phyloP scores from a whole-genome alignment of 2,329 filamentous ascomycete species.

The Fusarium nurragi region DNA sequence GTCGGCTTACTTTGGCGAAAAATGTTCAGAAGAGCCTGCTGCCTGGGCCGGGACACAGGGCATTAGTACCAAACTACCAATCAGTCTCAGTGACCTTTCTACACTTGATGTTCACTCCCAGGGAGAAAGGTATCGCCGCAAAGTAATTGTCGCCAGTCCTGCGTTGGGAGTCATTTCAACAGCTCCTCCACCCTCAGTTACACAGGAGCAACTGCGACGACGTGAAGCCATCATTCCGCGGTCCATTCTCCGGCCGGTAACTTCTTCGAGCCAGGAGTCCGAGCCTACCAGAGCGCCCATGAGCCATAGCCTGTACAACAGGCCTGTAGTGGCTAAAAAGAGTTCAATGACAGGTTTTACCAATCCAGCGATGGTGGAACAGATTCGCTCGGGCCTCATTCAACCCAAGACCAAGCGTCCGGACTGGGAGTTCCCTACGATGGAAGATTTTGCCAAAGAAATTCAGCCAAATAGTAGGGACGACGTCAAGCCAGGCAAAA shows the following conservation, averaged over 20 bases:
- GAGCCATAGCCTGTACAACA: constrained; percentile 41
- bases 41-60: not conserved
- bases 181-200: constrained; percentile 46
- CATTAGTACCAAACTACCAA: not conserved
- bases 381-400: constrained; percentile 44
- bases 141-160: constrained; percentile 49
- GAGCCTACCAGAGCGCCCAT: not conserved
- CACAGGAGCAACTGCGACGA: constrained; percentile 51
- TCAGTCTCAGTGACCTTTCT: not conserved
- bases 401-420: constrained; percentile 1
- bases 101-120: not conserved
- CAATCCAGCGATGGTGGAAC: constrained; percentile 40
- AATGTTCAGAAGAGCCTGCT: not conserved
- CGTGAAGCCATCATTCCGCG: constrained; percentile 45
- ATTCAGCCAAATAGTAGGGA: constrained; percentile 6
- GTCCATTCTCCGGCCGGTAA: constrained; percentile 49
- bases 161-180: constrained; percentile 32
- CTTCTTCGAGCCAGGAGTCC: constrained; percentile 17
- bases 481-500: not conserved
- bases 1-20: not conserved
- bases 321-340: constrained; percentile 28
- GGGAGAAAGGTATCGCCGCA: constrained; percentile 37
- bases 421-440: constrained; percentile 35
- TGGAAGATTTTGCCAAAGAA: constrained; percentile 42
- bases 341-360: not conserved